Evolutionary conservation across 306 rosid species (phyloP).

Genomic region (Oxytropis ochrocephala): DNA sequence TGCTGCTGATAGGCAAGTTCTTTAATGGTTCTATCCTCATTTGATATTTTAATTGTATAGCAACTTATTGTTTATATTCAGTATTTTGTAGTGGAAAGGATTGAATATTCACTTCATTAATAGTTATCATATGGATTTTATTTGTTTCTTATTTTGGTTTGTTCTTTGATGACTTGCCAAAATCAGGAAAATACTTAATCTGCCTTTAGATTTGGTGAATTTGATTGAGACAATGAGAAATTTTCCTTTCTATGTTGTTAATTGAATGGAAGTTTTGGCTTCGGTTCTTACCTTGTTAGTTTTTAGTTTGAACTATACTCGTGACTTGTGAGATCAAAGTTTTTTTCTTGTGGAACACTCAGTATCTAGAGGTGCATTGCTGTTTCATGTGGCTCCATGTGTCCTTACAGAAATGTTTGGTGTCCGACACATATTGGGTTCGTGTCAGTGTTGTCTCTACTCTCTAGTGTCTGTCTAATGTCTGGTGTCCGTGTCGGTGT

Average conservation of each 20-base stretch:
- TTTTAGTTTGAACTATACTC: no score
- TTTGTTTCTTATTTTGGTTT: slow-evolving; percentile 2
- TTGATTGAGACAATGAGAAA: slow-evolving; percentile 3
- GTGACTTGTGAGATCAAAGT: no score
- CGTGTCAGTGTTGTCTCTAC: no score
- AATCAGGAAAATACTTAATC: slow-evolving; percentile 6
- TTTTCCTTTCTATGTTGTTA: not conserved
- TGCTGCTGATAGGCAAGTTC: slow-evolving; percentile 96
- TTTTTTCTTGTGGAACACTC: no score
- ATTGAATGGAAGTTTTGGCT: no score
- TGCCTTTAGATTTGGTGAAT: slow-evolving; percentile 1
- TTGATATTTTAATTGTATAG: slow-evolving; percentile 26
- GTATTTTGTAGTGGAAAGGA: not conserved
- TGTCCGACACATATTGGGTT: no score
- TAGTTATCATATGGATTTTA: slow-evolving; percentile 3
- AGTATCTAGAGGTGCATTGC: no score
- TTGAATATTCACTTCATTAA: slow-evolving; percentile 1
- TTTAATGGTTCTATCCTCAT: not conserved
- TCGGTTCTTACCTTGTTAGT: no score
- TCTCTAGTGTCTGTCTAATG: no score
- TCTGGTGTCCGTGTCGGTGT: no score
- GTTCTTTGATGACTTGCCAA: slow-evolving; percentile 11
- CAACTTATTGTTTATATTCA: slow-evolving; percentile 4
- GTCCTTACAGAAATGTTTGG: no score
- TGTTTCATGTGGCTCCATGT: no score